Base-by-base conservation (phyloP, 2,329 filamentous ascomycete genomes). In the Chaetomium sp. region DNA sequence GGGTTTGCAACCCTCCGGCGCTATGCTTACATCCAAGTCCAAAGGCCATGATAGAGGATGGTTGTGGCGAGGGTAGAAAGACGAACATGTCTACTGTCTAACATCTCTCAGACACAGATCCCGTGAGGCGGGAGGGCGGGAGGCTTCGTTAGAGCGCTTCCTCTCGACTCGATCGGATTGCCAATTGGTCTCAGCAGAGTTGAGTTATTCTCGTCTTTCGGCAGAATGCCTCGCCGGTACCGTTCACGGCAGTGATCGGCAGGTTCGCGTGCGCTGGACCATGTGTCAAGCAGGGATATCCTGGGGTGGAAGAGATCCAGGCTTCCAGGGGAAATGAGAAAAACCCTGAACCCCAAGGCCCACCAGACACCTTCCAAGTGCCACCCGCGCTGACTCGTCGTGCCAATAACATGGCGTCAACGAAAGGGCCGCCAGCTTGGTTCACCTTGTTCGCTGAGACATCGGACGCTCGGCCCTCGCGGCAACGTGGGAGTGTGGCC, bases 281-380 rank as follows among this genome's bases (percentile, higher is more conserved):
- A 42, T 42, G 16, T 42, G 38, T 42, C 27, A 3, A 19, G 16
- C 38, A 19, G 38, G 38, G 38, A 42, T 42, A 42, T 42, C 38
- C 38, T 42, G 16, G 38, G 16, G 16, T 1, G 38, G 13, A 42
- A 16, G 38, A 42, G 21, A 19, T 42, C 12, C 33, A n/a, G n/a
- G n/a, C n/a, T n/a, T n/a, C n/a, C n/a, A 19, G 10, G 23, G 27
- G 50, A 50, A 25, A n/a, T 8, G 21, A 21, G 31, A 53, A 60
- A 60, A 53, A 21, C 31, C 8, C 57, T 21, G n/a, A 27, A 51
- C 45, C 38, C 23, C 27, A 25, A 38, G 57, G 45, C 21, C 57
- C 57, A 59, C 57, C 33, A n/a, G n/a, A 27, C 38, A 31, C 27
- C 38, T 57, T n/a, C n/a, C n/a, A n/a, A n/a, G n/a, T n/a, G n/a